Percentiles rank a stretch among this genome's conserved stretches.
Evolutionary conservation across 805 yeast genomes (phyloP).

Genomic region (Candida vartiovaarae): DNA sequence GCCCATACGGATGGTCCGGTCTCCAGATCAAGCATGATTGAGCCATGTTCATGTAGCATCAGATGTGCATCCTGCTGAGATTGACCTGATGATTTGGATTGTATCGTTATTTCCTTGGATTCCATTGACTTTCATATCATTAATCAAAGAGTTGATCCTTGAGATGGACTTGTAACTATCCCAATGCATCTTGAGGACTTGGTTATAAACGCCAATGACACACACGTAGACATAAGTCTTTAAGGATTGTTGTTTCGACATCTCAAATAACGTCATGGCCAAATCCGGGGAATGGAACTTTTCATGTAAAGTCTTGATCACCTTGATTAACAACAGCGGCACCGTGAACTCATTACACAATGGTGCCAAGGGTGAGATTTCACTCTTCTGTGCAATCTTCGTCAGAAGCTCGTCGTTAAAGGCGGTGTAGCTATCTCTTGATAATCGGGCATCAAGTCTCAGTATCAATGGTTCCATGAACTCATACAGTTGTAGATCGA

Average conservation of each 20-base stretch:
- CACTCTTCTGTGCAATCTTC: not conserved
- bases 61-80: conserved; percentile 8
- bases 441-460: conserved; percentile 2
- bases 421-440: not conserved
- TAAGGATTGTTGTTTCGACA: conserved; percentile 23
- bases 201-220: conserved; percentile 32
- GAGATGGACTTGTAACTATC: conserved; percentile 29
- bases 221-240: conserved; percentile 32
- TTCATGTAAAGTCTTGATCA: conserved; percentile 6
- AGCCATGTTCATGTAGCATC: conserved; percentile 6
- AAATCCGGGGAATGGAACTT: conserved; percentile 10
- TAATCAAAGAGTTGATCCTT: conserved; percentile 27
- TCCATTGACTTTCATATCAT: conserved; percentile 36
- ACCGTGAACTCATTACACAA: conserved; percentile 12
- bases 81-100: conserved; percentile 7
- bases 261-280: conserved; percentile 31
- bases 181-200: conserved; percentile 32
- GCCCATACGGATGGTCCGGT: conserved; percentile 11
- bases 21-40: conserved; percentile 2
- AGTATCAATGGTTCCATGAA: conserved; percentile 3
- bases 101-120: conserved; percentile 30
- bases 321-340: conserved; percentile 6
- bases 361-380: conserved; percentile 4
- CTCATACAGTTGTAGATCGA: conserved; percentile 6
- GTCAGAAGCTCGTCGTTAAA: conserved; percentile 1